Conservation (phyloP, 495 filamentous ascomycete genomes). For the Peziza echinospora region DNA sequence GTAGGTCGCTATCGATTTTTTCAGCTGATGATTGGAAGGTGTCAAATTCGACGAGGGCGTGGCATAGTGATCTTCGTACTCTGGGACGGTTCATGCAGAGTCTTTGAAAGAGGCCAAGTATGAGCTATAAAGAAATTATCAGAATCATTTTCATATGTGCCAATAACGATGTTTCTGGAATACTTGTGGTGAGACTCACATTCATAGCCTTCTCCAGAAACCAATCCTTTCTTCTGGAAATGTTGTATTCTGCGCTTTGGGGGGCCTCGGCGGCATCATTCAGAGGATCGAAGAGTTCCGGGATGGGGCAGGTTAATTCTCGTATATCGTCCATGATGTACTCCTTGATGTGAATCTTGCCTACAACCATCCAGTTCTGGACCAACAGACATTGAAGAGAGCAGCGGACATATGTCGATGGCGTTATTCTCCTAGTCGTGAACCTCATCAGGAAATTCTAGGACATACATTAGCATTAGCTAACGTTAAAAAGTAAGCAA, state of each 20-base stretch:
- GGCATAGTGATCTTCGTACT: constrained; percentile 60
- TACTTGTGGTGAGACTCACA: constrained; percentile 25
- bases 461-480: too few relatives aligned
- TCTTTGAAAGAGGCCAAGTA: constrained; percentile 58
- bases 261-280: constrained; percentile 59
- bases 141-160: too few relatives aligned
- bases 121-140: constrained; percentile 42
- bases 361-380: constrained; percentile 42
- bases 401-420: constrained; percentile 63
- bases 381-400: constrained; percentile 60
- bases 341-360: constrained; percentile 42
- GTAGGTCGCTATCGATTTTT: constrained; percentile 52
- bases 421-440: constrained; percentile 31
- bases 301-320: constrained; percentile 51
- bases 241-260: constrained; percentile 52
- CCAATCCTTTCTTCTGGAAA: constrained; percentile 52
- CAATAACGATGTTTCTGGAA: too few relatives aligned
- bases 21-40: constrained; percentile 64
- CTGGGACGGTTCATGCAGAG: constrained; percentile 81
- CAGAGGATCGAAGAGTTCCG: constrained; percentile 43
- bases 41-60: constrained; percentile 66
- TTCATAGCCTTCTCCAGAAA: constrained; percentile 53
- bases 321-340: constrained; percentile 61
- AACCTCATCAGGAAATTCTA: not conserved
- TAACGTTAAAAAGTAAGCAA: not conserved